A percentile compares a stretch with the other conserved stretches of the same genome.
phyloP scores from a whole-genome alignment of 2,329 filamentous ascomycete genomes.

The Hymenotorrendiella dingleyae region DNA sequence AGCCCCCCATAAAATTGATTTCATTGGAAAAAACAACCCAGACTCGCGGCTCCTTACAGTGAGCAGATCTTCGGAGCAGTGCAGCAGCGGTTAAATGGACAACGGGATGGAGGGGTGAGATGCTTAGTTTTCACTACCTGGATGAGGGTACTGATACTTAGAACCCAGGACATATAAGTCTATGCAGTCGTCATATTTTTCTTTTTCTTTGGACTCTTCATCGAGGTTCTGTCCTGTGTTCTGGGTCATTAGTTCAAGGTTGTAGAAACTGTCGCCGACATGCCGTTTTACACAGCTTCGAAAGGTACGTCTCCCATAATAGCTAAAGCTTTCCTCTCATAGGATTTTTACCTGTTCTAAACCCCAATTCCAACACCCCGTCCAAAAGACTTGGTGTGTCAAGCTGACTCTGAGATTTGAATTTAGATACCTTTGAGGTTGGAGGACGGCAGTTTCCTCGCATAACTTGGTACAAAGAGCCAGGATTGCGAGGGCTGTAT shows the following conservation, averaged over 20 bases:
- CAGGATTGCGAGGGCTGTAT: slow-evolving; percentile 51
- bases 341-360: too few relatives aligned
- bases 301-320: too few relatives aligned
- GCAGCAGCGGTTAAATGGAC: slow-evolving; percentile 6
- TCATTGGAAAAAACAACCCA: slow-evolving; percentile 4
- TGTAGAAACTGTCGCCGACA: neutral
- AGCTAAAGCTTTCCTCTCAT: too few relatives aligned
- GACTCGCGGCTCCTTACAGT: slow-evolving; percentile 6
- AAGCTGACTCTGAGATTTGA: too few relatives aligned
- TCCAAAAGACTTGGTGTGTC: too few relatives aligned
- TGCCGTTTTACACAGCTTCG: slow-evolving; percentile 17
- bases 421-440: slow-evolving; percentile 28
- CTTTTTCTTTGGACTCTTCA: slow-evolving; percentile 1
- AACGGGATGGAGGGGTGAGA: slow-evolving; percentile 2
- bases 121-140: neutral
- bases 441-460: slow-evolving; percentile 28
- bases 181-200: neutral
- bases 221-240: slow-evolving; percentile 5
- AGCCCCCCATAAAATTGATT: slow-evolving; percentile 6
- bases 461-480: slow-evolving; percentile 46
- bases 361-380: too few relatives aligned
- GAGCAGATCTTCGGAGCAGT: slow-evolving; percentile 2
- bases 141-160: neutral
- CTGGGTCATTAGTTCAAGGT: neutral
- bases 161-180: slow-evolving; percentile 8